These are phyloP conservation scores for Fusarium chaquense DNA, from an alignment of 2,329 filamentous ascomycete genomes.

Conservation along the genomic window DNA sequence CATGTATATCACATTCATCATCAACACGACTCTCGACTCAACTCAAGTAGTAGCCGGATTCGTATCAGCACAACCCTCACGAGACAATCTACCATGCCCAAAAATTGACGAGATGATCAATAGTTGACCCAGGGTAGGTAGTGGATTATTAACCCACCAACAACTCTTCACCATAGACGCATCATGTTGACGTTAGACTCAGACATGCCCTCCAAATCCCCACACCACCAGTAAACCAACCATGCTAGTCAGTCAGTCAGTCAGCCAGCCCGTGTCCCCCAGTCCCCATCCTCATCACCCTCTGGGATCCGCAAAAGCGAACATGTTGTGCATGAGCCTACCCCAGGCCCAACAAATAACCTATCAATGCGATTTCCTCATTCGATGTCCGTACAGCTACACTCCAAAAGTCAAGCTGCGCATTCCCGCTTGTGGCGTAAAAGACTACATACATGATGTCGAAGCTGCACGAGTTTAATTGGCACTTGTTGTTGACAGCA, in stretches of 20 bases:
- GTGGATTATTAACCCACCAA: slow-evolving; percentile 1
- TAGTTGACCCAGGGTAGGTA: slow-evolving; percentile 30
- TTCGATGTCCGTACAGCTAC: slow-evolving; percentile 2
- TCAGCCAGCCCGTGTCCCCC: slow-evolving; percentile 7
- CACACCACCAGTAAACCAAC: slow-evolving; percentile 33
- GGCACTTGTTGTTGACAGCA: neutral
- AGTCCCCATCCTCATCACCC: slow-evolving; percentile 11
- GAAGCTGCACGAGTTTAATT: neutral
- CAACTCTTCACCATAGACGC: slow-evolving; percentile 15
- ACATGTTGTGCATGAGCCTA: slow-evolving; percentile 42
- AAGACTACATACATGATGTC: slow-evolving; percentile 2
- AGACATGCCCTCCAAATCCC: slow-evolving; percentile 28
- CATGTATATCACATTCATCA: neutral
- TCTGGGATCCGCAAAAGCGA: slow-evolving; percentile 40
- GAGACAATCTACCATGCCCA: slow-evolving; percentile 23
- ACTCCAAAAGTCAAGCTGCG: slow-evolving; percentile 1
- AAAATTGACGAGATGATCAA: slow-evolving; percentile 9
- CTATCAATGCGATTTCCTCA: slow-evolving; percentile 20
- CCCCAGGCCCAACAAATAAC: slow-evolving; percentile 32
- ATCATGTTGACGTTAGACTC: slow-evolving; percentile 37
- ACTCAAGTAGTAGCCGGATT: slow-evolving; percentile 18
- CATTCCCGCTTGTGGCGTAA: slow-evolving; percentile 26
- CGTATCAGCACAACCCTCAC: slow-evolving; percentile 26
- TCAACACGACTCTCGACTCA: slow-evolving; percentile 12
- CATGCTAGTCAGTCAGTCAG: slow-evolving; percentile 1